Base-by-base conservation (phyloP, 495 filamentous ascomycete species). In the Penicillium antarcticum region DNA sequence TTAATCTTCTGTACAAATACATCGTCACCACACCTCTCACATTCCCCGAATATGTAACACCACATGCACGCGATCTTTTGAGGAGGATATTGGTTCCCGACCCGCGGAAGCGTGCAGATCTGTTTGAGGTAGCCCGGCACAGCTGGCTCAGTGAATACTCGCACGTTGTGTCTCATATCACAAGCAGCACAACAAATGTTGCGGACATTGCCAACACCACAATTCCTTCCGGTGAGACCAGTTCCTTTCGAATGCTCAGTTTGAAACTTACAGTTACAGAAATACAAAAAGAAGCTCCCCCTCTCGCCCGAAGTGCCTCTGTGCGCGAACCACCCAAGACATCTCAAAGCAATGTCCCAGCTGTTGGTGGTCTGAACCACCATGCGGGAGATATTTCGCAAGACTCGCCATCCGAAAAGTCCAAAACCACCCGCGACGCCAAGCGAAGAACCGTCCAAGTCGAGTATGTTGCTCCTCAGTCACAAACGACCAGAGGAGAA, bases 1-100 rank as follows among this genome's bases (percentile, higher is more conserved):
- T 99, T 76, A 99, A 97, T 68, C 78, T 97, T 5, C 79, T 99
- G 44, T 99, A 99, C 77, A 97, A 96, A 73, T 99, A 99, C 73
- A 99, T 99, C 57, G 91, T 96, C 48, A 95, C 91, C 35, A 97
- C 94, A 5, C 90, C 92, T 41, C 82, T 99, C 35, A 97, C 94
- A 4, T 98, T 98, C 67, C 94, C 94, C 34, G 94, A 98, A 85
- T 97, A 98, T 68, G 94, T 99, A 37, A 96, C 94, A 11, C 94
- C 95, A 5, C 95, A 99, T 69, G 92, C 94, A 16, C 82, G 94
- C 48, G 94, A 99, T 69, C 79, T 99, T 1, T 73, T 99, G 24
- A 82, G 92, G 51, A 82, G 95, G 36, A 97, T 99, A 32, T 77
- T 99, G 26, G 94, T 99, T n/a, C 92, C 94, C 0, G 92, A 97